Conservation (phyloP, 352 stramenopile species). For the Globisporangium sylvaticum region DNA sequence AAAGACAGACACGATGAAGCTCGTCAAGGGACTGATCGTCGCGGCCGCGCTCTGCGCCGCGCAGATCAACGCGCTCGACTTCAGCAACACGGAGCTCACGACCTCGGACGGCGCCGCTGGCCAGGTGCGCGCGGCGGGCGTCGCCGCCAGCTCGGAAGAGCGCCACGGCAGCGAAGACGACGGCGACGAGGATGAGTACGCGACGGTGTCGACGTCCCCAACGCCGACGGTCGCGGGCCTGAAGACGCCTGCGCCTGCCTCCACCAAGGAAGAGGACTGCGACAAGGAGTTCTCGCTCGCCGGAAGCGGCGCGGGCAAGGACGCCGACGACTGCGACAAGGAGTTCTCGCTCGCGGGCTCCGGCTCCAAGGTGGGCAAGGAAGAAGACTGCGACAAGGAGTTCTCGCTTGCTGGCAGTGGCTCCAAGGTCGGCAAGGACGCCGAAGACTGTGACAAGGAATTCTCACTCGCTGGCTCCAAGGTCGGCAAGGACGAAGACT, state of each 20-base stretch:
- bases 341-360: constrained; percentile 10
- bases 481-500: constrained; percentile 9
- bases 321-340: constrained; percentile 24
- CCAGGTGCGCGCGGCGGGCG: constrained; percentile 21
- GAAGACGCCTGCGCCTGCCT: neutral
- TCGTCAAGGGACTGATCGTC: constrained; percentile 46
- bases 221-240: constrained; percentile 10
- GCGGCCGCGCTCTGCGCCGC: constrained; percentile 49
- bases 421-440: constrained; percentile 7
- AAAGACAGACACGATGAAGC: constrained; percentile 25
- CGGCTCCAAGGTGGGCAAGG: neutral
- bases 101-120: constrained; percentile 13
- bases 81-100: constrained; percentile 21
- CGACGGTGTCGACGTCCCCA: constrained; percentile 5
- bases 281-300: constrained; percentile 33
- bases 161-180: neutral
- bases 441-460: constrained; percentile 13
- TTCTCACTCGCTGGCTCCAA: constrained; percentile 11
- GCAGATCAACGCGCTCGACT: constrained; percentile 53
- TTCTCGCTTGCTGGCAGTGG: constrained; percentile 9
- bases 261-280: constrained; percentile 20
- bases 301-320: constrained; percentile 18
- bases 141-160: constrained; percentile 10
- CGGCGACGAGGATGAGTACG: neutral
- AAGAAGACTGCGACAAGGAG: constrained; percentile 14